phyloP scores from a whole-genome alignment of 768 basidiomycete genomes.

The Daedaleopsis sinensis region DNA sequence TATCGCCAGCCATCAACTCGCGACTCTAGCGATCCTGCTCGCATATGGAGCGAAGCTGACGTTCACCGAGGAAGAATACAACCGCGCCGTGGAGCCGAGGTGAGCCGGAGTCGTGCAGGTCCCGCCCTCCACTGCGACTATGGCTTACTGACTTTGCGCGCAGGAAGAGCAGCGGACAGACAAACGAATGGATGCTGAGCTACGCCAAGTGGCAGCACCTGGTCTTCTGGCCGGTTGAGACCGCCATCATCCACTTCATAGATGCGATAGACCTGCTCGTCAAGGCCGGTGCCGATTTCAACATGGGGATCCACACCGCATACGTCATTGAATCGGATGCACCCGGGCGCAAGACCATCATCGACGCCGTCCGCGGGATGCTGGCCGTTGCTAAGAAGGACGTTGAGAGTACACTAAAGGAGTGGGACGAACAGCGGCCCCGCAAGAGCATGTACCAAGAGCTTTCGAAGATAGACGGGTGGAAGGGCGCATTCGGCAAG shows the following conservation, averaged over 20 bases:
- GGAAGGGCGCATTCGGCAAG: constrained; percentile 1
- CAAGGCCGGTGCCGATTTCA: constrained; percentile 30
- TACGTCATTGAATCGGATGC: not conserved
- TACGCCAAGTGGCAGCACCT: not conserved
- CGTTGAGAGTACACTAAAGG: constrained; percentile 12
- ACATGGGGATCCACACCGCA: constrained; percentile 5
- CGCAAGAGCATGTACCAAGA: not conserved
- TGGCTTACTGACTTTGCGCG: not conserved
- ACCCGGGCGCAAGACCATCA: constrained; percentile 7
- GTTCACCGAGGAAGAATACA: constrained; percentile 30
- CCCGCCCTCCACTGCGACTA: not conserved
- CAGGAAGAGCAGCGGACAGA: not conserved
- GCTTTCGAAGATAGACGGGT: not conserved
- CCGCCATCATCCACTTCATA: constrained; percentile 26
- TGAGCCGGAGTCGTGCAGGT: constrained; percentile 4
- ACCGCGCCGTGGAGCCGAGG: constrained; percentile 25
- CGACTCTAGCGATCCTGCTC: constrained; percentile 32
- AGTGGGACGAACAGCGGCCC: constrained; percentile 3
- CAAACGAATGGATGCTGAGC: not conserved
- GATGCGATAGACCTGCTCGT: constrained; percentile 33
- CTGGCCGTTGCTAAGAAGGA: constrained; percentile 16
- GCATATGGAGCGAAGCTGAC: constrained; percentile 33
- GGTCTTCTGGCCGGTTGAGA: constrained; percentile 30
- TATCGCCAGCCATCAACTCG: constrained; percentile 27
- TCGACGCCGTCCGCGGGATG: constrained; percentile 29